These are phyloP conservation scores for Bacterosira constricta DNA, from an alignment of 108 stramenopile genomes.

Conservation along the genomic window DNA sequence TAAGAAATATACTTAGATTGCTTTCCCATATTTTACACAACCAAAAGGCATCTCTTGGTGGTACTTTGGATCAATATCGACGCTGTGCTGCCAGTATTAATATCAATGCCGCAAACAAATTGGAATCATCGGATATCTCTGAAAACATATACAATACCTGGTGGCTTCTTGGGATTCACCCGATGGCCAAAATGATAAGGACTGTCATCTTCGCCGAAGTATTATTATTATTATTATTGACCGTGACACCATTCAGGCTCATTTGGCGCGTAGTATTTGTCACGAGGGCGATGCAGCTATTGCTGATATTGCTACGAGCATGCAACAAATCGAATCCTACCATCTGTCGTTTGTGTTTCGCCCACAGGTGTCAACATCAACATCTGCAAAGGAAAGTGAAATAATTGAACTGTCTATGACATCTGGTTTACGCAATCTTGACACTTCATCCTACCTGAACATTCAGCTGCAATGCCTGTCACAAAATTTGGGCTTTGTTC, in stretches of 20 bases:
- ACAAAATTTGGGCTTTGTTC: conserved; percentile 72
- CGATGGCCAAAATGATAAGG: not conserved
- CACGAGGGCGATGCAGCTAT: not conserved
- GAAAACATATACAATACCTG: too few relatives aligned
- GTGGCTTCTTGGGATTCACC: too few relatives aligned
- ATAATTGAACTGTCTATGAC: conserved; percentile 53
- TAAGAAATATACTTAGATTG: not conserved
- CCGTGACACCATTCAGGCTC: not conserved
- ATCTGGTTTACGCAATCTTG: conserved; percentile 76
- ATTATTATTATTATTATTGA: conserved; percentile 13
- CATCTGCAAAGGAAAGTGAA: not conserved
- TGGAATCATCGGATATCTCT: too few relatives aligned
- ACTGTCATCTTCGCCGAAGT: conserved; percentile 5
- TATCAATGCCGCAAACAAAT: too few relatives aligned
- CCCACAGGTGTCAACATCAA: not conserved
- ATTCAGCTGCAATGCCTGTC: conserved; percentile 88
- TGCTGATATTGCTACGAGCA: not conserved
- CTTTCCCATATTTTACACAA: not conserved
- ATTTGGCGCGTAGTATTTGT: not conserved
- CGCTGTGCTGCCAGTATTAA: conserved; percentile 13
- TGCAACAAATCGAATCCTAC: not conserved
- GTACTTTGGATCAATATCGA: conserved; percentile 64
- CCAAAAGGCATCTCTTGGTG: conserved; percentile 57
- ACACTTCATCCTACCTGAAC: conserved; percentile 87
- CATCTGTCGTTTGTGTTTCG: not conserved